Conservation (phyloP, 352 stramenopile genomes). For the Peronospora destructor region DNA sequence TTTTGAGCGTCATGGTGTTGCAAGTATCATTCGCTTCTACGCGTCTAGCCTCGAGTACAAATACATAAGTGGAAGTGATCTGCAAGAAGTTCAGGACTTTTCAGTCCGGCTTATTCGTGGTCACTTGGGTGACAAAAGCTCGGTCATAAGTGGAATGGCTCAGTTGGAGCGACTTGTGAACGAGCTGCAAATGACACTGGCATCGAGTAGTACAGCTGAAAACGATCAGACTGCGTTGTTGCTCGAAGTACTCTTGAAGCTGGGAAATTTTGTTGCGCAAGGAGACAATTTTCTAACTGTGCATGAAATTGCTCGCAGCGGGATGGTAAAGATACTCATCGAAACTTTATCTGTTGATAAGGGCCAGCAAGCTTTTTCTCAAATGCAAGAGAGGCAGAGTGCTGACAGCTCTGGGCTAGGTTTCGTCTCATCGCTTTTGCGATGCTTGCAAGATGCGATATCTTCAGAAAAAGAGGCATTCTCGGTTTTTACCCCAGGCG, state of each 20-base stretch:
- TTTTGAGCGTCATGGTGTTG: constrained; percentile 53
- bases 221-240: constrained; percentile 5
- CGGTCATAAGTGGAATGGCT: constrained; percentile 24
- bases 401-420: constrained; percentile 6
- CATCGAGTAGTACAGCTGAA: neutral
- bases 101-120: constrained; percentile 32
- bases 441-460: constrained; percentile 52
- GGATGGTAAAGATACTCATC: constrained; percentile 41
- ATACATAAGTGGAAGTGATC: constrained; percentile 17
- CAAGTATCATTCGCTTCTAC: constrained; percentile 47
- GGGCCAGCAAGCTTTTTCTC: constrained; percentile 32
- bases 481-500: constrained; percentile 19
- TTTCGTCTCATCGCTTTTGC: constrained; percentile 31
- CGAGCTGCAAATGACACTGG: constrained; percentile 19
- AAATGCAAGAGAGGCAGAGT: constrained; percentile 22
- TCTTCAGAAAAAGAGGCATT: constrained; percentile 58
- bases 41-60: constrained; percentile 21
- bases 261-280: constrained; percentile 21
- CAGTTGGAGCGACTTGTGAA: constrained; percentile 30
- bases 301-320: constrained; percentile 55
- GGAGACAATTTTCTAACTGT: constrained; percentile 38
- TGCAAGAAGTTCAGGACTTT: constrained; percentile 25
- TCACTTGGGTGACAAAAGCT: constrained; percentile 34
- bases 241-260: constrained; percentile 23
- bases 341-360: constrained; percentile 22